Base-by-base conservation (phyloP, 805 yeast species). In the Lachancea cidri region DNA sequence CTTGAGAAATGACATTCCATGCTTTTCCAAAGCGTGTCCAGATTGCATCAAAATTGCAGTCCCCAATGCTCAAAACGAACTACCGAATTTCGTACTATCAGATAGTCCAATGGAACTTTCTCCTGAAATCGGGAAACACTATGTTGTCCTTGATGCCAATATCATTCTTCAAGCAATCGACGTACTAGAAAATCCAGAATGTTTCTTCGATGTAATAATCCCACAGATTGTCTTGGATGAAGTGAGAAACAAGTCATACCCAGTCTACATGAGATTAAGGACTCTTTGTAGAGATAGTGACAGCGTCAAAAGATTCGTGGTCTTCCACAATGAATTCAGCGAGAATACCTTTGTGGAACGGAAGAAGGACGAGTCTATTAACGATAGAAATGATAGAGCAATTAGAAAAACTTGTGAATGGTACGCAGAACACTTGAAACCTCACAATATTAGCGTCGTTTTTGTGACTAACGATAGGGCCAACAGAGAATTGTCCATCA, bases 141-240 rank as follows among this genome's bases (percentile, higher is more conserved):
- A 93, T 55, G 69, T 83, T 6, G 77, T 93, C 1, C 61, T 89
- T 6, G 98, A 93, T 60, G 87, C 98, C 2, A 91, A 93, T 57
- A 81, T 93, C 49, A 82, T 85, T 1, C 67, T 93, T 46, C 84
- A 81, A 57, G 91, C 95, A 4, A 91, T 93, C 47, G 99, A 93
- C 62, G 67, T 93, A 44, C 66, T 93, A 42, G 99, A 93, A 62
- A 81, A 79, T 53, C 71, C 72, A 16, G 72, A 75, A 22, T 82
- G 85, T 40, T 86, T 93, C 56, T 82, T 74, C 55, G 98, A 93
- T 64, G 96, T 89, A 14, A 82, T 93, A 42, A 68, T 93, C n/a
- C 96, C 98, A 1, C 98, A 93, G 60, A 84, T 95, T 5, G 97
- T 87, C 2, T 69, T 93, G 27, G 97, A 94, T 52, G 98, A 93